Conservation (phyloP, 306 rosid genomes). For the Erythrophleum fordii region DNA sequence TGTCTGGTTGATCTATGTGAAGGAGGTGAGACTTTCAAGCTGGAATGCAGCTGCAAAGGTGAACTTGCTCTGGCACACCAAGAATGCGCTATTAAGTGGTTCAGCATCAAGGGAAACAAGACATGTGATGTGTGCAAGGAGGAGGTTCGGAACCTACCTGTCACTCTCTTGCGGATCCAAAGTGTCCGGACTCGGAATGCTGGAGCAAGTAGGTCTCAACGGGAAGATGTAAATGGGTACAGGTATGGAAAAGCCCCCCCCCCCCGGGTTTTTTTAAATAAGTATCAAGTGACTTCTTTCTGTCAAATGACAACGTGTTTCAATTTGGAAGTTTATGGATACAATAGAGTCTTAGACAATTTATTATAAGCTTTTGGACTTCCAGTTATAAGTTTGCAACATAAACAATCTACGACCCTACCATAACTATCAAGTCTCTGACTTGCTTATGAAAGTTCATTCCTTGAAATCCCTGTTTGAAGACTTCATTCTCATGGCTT, state of each 20-base stretch:
- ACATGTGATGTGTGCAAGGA: slow-evolving; percentile 90
- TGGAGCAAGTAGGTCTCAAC: slow-evolving; percentile 61
- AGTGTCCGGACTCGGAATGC: slow-evolving; percentile 61
- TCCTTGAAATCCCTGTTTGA: background rate
- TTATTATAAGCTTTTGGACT: background rate
- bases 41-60: slow-evolving; percentile 99
- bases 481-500: slow-evolving; percentile 6
- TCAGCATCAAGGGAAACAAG: slow-evolving; percentile 94
- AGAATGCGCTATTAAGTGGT: slow-evolving; percentile 98
- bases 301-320: background rate
- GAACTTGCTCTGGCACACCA: slow-evolving; percentile 98
- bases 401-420: background rate
- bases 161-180: slow-evolving; percentile 86
- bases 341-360: background rate
- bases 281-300: background rate
- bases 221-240: slow-evolving; percentile 62
- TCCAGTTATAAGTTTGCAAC: slow-evolving; percentile 5
- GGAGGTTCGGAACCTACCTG: slow-evolving; percentile 88
- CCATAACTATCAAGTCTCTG: background rate
- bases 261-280: too few relatives aligned
- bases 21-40: slow-evolving; percentile 97
- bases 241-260: slow-evolving; percentile 77
- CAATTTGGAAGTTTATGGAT: background rate
- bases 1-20: slow-evolving; percentile 89
- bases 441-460: background rate